Conservation (phyloP, 345 rosid genomes). For the Moricandia moricandioides region DNA sequence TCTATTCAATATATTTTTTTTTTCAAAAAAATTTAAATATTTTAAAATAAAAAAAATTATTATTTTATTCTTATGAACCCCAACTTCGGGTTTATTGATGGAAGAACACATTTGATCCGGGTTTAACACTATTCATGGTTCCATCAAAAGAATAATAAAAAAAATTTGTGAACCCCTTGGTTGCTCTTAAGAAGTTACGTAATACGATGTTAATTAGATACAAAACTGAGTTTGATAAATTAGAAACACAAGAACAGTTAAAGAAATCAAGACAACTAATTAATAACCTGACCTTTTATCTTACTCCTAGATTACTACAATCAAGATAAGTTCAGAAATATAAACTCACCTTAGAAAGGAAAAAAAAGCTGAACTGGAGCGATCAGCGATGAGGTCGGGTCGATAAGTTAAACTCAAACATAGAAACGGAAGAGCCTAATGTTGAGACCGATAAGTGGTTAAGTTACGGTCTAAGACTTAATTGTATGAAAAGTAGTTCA, state of each 20-base stretch:
- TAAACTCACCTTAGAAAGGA: background rate
- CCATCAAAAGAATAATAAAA: no score
- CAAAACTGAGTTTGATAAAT: background rate
- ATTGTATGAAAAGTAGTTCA: background rate
- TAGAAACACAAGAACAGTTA: background rate
- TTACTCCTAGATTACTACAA: background rate
- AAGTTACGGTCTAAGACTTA: conserved; percentile 4
- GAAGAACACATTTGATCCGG: no score
- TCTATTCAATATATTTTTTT: no score
- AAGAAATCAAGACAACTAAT: background rate
- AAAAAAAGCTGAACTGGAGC: background rate
- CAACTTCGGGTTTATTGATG: no score
- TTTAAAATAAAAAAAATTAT: no score
- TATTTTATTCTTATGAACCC: no score
- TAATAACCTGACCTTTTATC: background rate
- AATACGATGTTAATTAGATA: no score
- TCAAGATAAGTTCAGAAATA: background rate
- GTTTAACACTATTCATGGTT: no score
- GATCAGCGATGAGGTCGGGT: conserved; percentile 16
- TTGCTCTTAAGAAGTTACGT: background rate
- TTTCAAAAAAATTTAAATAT: no score
- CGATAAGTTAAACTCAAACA: background rate
- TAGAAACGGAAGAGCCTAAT: background rate
- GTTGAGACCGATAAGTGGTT: background rate
- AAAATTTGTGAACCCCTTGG: no score